These are phyloP conservation scores for Diplodia seriata DNA, from an alignment of 2,329 filamentous ascomycete species.

Conservation along the genomic window DNA sequence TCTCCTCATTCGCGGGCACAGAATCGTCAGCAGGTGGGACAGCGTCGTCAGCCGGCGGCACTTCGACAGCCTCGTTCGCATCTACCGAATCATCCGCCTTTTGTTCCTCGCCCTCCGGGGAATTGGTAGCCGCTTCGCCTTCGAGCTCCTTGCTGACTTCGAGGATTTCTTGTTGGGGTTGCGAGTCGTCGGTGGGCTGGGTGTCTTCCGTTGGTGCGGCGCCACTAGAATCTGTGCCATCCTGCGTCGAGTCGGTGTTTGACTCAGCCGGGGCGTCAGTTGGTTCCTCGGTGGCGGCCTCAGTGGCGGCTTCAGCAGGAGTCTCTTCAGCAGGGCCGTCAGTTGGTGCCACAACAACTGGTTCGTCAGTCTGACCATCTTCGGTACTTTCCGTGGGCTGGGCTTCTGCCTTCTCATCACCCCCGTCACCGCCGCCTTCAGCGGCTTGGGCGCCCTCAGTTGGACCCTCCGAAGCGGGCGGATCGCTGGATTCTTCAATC, in stretches of 20 bases:
- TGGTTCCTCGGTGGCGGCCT: neutral
- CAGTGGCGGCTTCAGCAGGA: neutral
- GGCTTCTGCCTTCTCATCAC: neutral
- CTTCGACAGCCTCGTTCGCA: neutral
- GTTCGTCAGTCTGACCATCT: neutral
- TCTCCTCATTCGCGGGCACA: neutral
- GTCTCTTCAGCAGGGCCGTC: neutral
- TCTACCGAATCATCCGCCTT: neutral
- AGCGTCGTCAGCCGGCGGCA: neutral
- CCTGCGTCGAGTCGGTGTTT: neutral
- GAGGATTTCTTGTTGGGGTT: neutral
- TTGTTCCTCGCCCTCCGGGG: neutral
- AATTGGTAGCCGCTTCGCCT: neutral
- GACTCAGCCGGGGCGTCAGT: neutral
- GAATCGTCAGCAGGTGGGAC: neutral
- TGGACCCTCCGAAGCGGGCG: neutral
- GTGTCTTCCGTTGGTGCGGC: neutral
- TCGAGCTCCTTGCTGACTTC: neutral
- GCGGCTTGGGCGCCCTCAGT: neutral
- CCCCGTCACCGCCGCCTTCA: neutral
- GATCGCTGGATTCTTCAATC: neutral
- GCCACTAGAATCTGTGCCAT: neutral
- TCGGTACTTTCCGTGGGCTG: neutral
- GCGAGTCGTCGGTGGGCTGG: neutral
- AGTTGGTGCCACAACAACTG: neutral